Percentiles rank a stretch among this genome's conserved stretches.
Conservation (phyloP, 208 protist species). For the Leishmania tarentolae region DNA sequence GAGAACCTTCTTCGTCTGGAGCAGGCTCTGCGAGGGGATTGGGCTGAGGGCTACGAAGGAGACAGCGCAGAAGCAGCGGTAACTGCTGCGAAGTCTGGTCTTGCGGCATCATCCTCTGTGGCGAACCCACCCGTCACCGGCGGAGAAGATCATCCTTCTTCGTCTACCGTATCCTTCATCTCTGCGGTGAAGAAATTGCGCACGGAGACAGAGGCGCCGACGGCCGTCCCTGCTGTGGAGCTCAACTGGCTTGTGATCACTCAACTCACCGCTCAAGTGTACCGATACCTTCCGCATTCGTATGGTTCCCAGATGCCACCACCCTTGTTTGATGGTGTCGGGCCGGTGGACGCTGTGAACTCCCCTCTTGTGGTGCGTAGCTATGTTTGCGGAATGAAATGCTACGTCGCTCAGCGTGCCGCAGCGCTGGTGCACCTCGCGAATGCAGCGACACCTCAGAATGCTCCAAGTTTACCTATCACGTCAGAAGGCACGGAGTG, state of each 20-base stretch:
- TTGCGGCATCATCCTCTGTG: conserved; percentile 4
- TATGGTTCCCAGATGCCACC: conserved; percentile 87
- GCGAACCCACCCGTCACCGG: conserved; percentile 15
- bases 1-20: conserved; percentile 82
- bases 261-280: conserved; percentile 79
- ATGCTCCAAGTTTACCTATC: not conserved
- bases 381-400: conserved; percentile 54
- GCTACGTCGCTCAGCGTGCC: conserved; percentile 42
- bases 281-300: conserved; percentile 79
- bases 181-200: conserved; percentile 15
- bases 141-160: not conserved
- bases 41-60: conserved; percentile 19
- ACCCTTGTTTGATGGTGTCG: conserved; percentile 50
- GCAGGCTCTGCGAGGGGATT: conserved; percentile 20
- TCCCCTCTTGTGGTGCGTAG: conserved; percentile 25
- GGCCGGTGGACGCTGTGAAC: conserved; percentile 10
- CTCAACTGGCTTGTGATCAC: conserved; percentile 56
- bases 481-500: not conserved
- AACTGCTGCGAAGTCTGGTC: not conserved
- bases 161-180: not conserved
- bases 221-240: not conserved
- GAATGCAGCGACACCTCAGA: not conserved
- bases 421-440: conserved; percentile 34
- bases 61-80: not conserved
- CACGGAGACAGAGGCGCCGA: not conserved